phyloP scores from a whole-genome alignment of 768 basidiomycete genomes.

The Kwoniella dendrophila region DNA sequence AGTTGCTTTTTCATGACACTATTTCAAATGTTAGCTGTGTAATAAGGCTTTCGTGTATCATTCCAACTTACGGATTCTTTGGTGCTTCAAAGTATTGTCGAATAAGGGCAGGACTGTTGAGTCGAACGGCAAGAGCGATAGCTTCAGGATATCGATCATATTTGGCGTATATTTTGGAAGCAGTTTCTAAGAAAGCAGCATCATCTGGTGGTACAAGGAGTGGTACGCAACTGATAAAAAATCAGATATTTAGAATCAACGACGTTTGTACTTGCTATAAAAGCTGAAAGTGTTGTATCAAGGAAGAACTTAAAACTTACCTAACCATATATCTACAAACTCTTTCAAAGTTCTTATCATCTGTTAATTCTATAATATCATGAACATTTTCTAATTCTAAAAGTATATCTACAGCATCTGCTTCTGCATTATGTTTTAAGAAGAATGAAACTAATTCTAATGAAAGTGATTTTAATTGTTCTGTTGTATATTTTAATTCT shows the following conservation, averaged over 20 bases:
- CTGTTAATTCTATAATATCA: constrained; percentile 74
- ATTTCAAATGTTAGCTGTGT: constrained; percentile 17
- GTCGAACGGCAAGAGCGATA: constrained; percentile 76
- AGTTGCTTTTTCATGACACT: constrained; percentile 93
- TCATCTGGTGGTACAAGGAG: constrained; percentile 93
- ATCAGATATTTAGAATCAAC: no score
- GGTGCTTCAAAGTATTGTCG: constrained; percentile 86
- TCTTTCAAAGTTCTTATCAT: constrained; percentile 68
- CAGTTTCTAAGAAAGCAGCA: constrained; percentile 79
- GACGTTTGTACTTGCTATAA: no score
- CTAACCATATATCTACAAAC: constrained; percentile 97
- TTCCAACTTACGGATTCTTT: constrained; percentile 71
- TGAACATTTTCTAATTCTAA: constrained; percentile 90
- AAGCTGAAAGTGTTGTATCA: no score
- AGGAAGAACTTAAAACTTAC: constrained; percentile 58
- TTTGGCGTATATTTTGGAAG: constrained; percentile 83
- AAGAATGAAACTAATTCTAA: constrained; percentile 86
- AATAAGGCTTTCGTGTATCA: neutral
- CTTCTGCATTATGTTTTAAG: constrained; percentile 91
- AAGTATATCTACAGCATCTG: constrained; percentile 93
- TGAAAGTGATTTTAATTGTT: constrained; percentile 75
- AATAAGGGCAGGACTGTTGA: constrained; percentile 78
- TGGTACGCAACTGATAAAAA: constrained; percentile 68
- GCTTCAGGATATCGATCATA: constrained; percentile 89
- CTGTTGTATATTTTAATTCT: constrained; percentile 50